Evolutionary conservation across 352 stramenopile species (phyloP).

Genomic region (Phytophthora melonis): DNA sequence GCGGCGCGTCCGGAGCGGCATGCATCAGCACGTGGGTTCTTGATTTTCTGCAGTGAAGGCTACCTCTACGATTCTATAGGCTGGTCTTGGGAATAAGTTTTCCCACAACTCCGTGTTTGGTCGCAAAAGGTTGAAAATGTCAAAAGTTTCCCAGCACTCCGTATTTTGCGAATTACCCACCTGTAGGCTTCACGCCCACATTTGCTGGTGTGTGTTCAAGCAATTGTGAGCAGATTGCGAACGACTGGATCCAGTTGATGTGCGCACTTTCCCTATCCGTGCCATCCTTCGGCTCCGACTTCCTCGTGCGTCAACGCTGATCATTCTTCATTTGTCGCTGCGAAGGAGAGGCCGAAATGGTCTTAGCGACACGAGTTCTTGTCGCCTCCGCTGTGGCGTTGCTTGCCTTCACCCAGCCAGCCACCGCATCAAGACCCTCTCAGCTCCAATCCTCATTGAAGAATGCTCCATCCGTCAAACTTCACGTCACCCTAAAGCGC

Average conservation of each 20-base stretch:
- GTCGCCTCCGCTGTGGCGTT: neutral
- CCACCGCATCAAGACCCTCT: neutral
- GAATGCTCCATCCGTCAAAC: slow-evolving; percentile 34
- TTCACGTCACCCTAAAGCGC: slow-evolving; percentile 44
- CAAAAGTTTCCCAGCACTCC: too few species aligned
- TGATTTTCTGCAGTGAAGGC: too few species aligned
- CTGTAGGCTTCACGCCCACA: neutral
- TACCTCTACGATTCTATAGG: too few species aligned
- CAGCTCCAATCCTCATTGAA: neutral
- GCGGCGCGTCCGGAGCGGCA: too few species aligned
- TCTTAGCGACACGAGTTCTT: neutral
- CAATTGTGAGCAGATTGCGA: neutral
- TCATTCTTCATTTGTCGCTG: slow-evolving; percentile 5
- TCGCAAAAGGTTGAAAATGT: too few species aligned
- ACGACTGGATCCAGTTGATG: slow-evolving; percentile 1
- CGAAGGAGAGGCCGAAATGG: neutral
- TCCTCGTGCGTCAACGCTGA: neutral
- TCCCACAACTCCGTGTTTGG: too few species aligned
- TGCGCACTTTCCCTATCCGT: neutral
- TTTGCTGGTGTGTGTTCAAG: neutral
- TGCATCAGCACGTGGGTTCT: too few species aligned
- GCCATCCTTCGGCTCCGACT: neutral
- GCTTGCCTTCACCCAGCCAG: neutral
- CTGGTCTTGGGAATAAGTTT: too few species aligned
- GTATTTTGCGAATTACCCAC: too few species aligned